These are phyloP conservation scores for Sarcocystis neurona DNA, from an alignment of 169 alveolate species.

Conservation along the genomic window DNA sequence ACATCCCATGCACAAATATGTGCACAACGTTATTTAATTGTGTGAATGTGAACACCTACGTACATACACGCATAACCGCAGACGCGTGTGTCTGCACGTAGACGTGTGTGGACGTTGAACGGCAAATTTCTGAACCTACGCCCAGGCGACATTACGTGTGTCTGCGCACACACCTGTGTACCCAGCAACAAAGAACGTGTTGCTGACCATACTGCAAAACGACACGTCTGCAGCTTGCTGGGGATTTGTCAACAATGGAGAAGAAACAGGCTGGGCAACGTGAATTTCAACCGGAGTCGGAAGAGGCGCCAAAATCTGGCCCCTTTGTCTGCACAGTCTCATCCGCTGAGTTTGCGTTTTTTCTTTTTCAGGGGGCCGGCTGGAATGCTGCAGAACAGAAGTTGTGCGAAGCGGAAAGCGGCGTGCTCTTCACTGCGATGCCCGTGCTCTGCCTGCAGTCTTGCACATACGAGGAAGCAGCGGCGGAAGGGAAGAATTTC, in stretches of 20 bases:
- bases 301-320: too few relatives aligned
- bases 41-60: too few relatives aligned
- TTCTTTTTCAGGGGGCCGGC: constrained; percentile 19
- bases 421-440: background rate
- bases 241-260: background rate
- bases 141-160: too few relatives aligned
- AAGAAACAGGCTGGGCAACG: too few relatives aligned
- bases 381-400: background rate
- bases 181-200: background rate
- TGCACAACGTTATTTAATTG: too few relatives aligned
- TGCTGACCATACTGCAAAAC: background rate
- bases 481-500: background rate
- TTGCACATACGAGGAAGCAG: background rate
- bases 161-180: too few relatives aligned
- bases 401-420: constrained; percentile 2
- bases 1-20: too few relatives aligned
- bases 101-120: too few relatives aligned
- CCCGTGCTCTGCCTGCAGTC: background rate
- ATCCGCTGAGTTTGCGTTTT: background rate
- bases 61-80: too few relatives aligned
- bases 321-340: background rate
- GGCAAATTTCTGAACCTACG: too few relatives aligned
- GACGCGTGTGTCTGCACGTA: too few relatives aligned
- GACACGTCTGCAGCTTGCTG: background rate
- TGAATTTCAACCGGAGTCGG: too few relatives aligned